Base-by-base conservation (phyloP, 2,329 filamentous ascomycete genomes). In the Neonectria ditissima region DNA sequence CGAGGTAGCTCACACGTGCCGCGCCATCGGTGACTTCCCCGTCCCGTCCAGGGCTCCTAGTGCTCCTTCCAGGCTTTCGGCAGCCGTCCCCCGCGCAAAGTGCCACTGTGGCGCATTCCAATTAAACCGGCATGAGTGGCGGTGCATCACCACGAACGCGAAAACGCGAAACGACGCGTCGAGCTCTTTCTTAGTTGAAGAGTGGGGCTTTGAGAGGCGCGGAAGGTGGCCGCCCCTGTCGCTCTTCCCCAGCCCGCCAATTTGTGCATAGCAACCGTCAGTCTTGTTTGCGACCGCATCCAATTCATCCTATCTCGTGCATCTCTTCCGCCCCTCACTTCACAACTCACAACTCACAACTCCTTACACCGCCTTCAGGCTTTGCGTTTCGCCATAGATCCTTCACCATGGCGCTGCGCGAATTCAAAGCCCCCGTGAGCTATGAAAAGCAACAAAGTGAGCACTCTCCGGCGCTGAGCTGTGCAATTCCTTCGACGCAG, bases 381-480 rank as follows among this genome's bases (percentile, higher is more conserved):
- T 57, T 67, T 55, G 65, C 62, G 30, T 53, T 63, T 59, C 61
- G 68, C 47, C 66, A 65, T 62, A 60, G 52, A 70, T 65, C 56
- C 57, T 65, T 70, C 75, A 81, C 68, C 71, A 97, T 97, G 95
- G 91, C 94, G 86, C 91, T 97, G 76, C 87, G 94, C 75, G 90
- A 91, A 69, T 91, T 91, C 80, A 90, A 87, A 76, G 86, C 90
- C 71, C 88, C 91, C 55, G 93, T 97, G 74, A 91, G 97, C 79
- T 99, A 99, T 82, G 87, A 90, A 75, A 89, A 90, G 74, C 96
- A 99, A 80, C 89, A 96, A 81, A 83, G 92, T 94, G 80, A 72
- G 89, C 58, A 79, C 22, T 39, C 44, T n/a, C 50, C 41, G 22
- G 50, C 53, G 28, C 45, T 11, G 54, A 48, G 30, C 58, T 55